Evolutionary conservation across 257 asterid genomes (phyloP).

Genomic region (Pogostemon cablin): DNA sequence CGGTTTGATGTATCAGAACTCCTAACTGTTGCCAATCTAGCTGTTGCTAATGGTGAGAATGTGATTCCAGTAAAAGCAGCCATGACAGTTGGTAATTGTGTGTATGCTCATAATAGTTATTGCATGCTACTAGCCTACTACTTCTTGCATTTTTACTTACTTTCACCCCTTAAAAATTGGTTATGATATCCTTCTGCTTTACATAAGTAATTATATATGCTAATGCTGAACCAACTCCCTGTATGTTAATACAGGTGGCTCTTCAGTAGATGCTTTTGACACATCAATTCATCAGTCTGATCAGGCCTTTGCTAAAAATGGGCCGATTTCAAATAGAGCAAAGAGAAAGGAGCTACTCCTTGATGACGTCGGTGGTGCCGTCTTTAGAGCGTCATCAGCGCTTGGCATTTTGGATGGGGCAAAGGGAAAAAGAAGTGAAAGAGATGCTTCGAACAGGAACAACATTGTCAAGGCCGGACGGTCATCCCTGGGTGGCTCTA

Average conservation of each 20-base stretch:
- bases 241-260: slow-evolving; percentile 44
- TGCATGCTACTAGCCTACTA: background rate
- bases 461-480: slow-evolving; percentile 54
- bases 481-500: slow-evolving; percentile 63
- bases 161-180: background rate
- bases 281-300: slow-evolving; percentile 48
- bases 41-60: slow-evolving; percentile 48
- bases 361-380: slow-evolving; percentile 73
- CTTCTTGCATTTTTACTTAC: no score
- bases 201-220: background rate
- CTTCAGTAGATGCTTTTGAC: slow-evolving; percentile 44
- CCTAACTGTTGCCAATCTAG: slow-evolving; percentile 43
- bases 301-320: slow-evolving; percentile 55
- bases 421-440: slow-evolving; percentile 83
- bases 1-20: slow-evolving; percentile 54
- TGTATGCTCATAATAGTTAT: slow-evolving; percentile 11
- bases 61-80: slow-evolving; percentile 25
- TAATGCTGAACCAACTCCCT: slow-evolving; percentile 31
- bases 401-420: slow-evolving; percentile 67
- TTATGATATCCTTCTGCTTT: background rate
- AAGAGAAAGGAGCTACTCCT: slow-evolving; percentile 82
- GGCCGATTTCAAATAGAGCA: slow-evolving; percentile 75
- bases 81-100: slow-evolving; percentile 9
- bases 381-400: slow-evolving; percentile 53
- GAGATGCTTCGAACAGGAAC: slow-evolving; percentile 34